Evolutionary conservation across 2,329 filamentous ascomycete genomes (phyloP), one percentile per base, ranked within the genome.

Genomic region (Pseudogymnoascus sp.): DNA sequence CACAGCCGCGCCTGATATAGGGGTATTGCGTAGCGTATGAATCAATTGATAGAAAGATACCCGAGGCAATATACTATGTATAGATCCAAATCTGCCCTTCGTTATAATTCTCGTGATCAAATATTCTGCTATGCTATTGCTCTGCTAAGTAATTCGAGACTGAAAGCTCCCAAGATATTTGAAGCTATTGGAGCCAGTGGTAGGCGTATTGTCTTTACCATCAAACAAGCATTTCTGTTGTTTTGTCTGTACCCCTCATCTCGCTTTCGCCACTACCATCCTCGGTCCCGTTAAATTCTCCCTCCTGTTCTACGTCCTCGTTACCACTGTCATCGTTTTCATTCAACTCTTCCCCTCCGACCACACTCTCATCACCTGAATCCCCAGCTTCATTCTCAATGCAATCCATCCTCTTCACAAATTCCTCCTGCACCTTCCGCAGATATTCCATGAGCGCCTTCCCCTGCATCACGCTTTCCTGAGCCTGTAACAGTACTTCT

Each of bases 401-500:
- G 1, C 67, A 59, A 21, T 84, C 81, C 90, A 96, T 93, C 7
- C 83, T 79, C 4, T 79, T 68, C 7, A 89, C 80, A 70, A 96
- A 96, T 62, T 96, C 90, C 59, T 82, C 82, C 72, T 93, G 90
- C 11, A 95, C 74, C 65, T 82, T 82, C 62, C 76, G 78, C 50
- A 95, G 74, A 81, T 90, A 92, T 50, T 77, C 78, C 19, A 78
- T 76, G 31, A 96, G 75, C 0, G 84, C 79, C 1, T 82, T 80
- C 0, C 87, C 84, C 33, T 88, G 80, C 79, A 93, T 87, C 0
- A 78, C 79, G 0, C 88, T 87, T 15, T 85, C 79, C 1, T 80
- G 77, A 0, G 89, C 88, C 64, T 95, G 88, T 11, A 83, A 72
- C 26, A 97, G 77, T 53, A 89, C 86, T 68, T 92, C 90, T 59